These are phyloP conservation scores for Tubosaeta brunneosetosa DNA, from an alignment of 768 basidiomycete genomes.

Conservation along the genomic window DNA sequence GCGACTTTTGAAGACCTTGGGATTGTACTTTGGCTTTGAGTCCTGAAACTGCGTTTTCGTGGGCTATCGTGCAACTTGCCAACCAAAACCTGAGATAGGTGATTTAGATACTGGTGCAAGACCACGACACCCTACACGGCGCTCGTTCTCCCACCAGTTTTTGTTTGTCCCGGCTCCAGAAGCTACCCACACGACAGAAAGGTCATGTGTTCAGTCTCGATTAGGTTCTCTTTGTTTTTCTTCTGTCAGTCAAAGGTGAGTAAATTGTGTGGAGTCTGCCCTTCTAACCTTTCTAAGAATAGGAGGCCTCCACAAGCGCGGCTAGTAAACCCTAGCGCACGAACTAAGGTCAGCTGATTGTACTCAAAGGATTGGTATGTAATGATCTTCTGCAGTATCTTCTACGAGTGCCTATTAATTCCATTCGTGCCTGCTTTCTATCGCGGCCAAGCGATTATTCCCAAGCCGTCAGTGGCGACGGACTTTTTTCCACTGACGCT, in stretches of 20 bases:
- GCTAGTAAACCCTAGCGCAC: not conserved
- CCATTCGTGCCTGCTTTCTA: not conserved
- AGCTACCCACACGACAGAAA: too few species aligned
- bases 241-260: not conserved
- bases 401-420: too few species aligned
- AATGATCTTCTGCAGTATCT: too few species aligned
- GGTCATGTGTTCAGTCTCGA: not conserved
- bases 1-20: not conserved
- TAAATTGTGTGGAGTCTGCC: not conserved
- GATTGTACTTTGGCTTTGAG: not conserved
- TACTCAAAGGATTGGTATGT: too few species aligned
- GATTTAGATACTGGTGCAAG: too few species aligned
- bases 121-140: not conserved
- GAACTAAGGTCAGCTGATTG: not conserved
- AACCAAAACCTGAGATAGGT: not conserved
- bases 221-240: not conserved
- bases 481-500: not conserved
- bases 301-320: not conserved
- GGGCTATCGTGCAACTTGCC: not conserved
- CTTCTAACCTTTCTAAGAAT: not conserved
- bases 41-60: not conserved
- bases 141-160: not conserved
- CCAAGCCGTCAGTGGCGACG: not conserved
- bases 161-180: not conserved
- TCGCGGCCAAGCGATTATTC: not conserved